Evolutionary conservation across 1,284 basidiomycete species (phyloP).

Genomic region (Xerocomus nothofagi): DNA sequence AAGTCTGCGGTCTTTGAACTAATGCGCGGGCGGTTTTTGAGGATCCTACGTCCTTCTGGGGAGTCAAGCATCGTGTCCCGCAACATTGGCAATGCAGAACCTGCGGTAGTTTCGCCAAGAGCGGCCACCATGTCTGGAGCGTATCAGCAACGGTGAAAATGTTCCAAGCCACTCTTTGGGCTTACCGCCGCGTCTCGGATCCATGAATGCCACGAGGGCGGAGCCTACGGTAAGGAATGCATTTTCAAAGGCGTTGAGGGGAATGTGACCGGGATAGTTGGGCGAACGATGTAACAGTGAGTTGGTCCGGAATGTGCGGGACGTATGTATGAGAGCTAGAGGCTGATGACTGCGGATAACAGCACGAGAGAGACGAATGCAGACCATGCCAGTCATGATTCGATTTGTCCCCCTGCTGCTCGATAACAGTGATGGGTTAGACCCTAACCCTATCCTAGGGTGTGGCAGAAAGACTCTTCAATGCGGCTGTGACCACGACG

Average conservation of each 20-base stretch:
- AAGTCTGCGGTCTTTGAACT: conserved; percentile 80
- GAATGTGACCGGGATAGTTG: conserved; percentile 78
- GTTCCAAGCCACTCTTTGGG: conserved; percentile 8
- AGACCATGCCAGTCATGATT: conserved; percentile 1
- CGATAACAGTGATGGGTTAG: background rate
- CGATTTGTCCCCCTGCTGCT: background rate
- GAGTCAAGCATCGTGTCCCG: conserved; percentile 80
- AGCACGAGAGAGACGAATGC: background rate
- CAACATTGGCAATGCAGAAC: conserved; percentile 76
- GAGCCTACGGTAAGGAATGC: conserved; percentile 86
- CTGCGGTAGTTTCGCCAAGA: conserved; percentile 87
- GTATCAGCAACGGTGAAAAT: background rate
- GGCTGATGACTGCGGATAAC: background rate
- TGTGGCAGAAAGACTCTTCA: background rate
- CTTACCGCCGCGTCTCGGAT: conserved; percentile 86
- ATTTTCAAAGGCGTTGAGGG: conserved; percentile 79
- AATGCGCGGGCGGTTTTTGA: conserved; percentile 83
- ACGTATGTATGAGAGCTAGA: background rate
- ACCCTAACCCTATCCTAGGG: conserved; percentile 21
- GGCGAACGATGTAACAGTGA: conserved; percentile 31
- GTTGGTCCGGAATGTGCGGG: conserved; percentile 14
- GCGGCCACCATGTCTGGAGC: conserved; percentile 87
- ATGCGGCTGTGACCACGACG: background rate
- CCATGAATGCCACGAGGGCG: conserved; percentile 78
- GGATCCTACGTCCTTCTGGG: conserved; percentile 78